These are phyloP conservation scores for Fagus sylvatica DNA, from an alignment of 306 rosid genomes.

Conservation along the genomic window DNA sequence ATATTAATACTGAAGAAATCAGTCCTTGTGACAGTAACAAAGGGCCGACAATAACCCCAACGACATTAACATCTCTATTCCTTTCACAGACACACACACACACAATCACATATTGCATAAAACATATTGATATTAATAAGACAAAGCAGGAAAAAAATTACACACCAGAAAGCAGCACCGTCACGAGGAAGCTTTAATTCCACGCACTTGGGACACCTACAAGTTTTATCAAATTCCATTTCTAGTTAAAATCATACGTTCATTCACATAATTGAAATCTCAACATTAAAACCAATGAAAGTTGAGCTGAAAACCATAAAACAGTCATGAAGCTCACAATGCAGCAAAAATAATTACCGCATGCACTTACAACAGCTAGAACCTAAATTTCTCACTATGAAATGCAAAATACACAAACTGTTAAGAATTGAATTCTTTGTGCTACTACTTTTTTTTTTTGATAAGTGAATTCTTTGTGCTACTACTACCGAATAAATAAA, in stretches of 20 bases:
- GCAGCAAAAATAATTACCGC: no score
- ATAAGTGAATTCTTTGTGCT: no score
- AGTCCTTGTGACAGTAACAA: not conserved
- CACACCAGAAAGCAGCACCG: slow-evolving; percentile 91
- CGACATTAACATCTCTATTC: not conserved
- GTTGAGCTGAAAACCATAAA: not conserved
- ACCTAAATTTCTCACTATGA: not conserved
- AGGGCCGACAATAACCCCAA: not conserved
- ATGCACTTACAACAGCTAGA: not conserved
- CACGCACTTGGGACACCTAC: slow-evolving; percentile 92
- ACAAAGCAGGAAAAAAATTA: slow-evolving; percentile 24
- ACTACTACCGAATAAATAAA: no score
- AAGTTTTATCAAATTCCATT: not conserved
- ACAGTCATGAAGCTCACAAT: not conserved
- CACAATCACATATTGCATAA: not conserved
- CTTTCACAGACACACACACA: not conserved
- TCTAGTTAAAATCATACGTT: no score
- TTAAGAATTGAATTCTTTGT: no score
- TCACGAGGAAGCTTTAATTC: slow-evolving; percentile 90
- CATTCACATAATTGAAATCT: not conserved
- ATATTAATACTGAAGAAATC: not conserved
- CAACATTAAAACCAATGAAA: not conserved
- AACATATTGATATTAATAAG: not conserved
- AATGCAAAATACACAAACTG: no score
- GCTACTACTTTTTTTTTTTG: no score